Evolutionary conservation across 2,329 filamentous ascomycete species (phyloP), one percentile per base, ranked within the genome.

Genomic region (Aureobasidium leucospermi): DNA sequence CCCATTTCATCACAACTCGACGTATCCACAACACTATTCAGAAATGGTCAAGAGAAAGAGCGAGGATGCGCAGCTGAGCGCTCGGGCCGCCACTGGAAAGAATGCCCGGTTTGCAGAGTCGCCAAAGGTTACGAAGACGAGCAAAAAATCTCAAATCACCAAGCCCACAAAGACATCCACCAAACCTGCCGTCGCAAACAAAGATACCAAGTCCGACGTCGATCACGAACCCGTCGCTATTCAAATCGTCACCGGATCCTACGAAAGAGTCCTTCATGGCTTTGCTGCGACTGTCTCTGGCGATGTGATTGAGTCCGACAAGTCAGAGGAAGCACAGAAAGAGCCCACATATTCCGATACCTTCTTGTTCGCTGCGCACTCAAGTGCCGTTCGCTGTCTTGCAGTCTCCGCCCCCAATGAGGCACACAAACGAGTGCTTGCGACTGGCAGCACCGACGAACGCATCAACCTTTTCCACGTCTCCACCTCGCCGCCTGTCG

Each of bases 311-410:
- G 62, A 57, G 64, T 67, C 34, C 53, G 65, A 34, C 64, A 69
- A 56, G 60, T 34, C 41, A 46, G 55, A 58, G 13, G 19, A 36
- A 42, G 34, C 49, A 28, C 32, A 49, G 63, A 66, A 62, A 59
- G 66, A 68, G 16, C 78, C 86, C 58, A 80, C 85, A 55, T 97
- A 96, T 70, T 84, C 89, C 65, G 93, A 97, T 73, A 93, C 89
- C 0, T 99, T 99, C 73, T 83, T 99, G 60, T 96, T 99, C 82
- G 90, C 92, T 70, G 92, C 94, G 13, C 94, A 99, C 75, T 82
- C 85, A 60, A 95, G 92, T 11, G 87, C 94, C 4, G 90, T 99
- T 71, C 88, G 91, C 67, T 95, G 90, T 70, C 81, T 99, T 36
- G 90, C 92, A 28, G 76, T 96, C 62, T 96, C 93, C 8, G 87